Conservation (phyloP, 2,329 filamentous ascomycete species). For the Endothia cerciana region DNA sequence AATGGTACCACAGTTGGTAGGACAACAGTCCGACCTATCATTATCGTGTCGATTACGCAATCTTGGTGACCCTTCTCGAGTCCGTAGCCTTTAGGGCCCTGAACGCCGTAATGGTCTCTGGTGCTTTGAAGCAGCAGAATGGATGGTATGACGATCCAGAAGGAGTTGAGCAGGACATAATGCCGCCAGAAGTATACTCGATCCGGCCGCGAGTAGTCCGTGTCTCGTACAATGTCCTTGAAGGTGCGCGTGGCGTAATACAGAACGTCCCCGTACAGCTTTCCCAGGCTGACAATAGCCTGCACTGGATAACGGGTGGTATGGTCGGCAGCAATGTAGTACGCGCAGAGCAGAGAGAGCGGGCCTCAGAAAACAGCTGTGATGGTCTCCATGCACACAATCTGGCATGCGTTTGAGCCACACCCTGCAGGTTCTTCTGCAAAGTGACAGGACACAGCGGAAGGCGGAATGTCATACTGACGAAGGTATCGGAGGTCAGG, state of each 20-base stretch:
- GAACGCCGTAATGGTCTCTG: background rate
- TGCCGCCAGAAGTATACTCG: constrained; percentile 57
- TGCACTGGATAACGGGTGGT: constrained; percentile 54
- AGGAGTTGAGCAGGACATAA: constrained; percentile 54
- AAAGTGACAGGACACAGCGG: too few species aligned
- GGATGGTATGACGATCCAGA: constrained; percentile 54
- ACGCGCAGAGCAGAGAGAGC: constrained; percentile 52
- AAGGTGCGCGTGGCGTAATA: constrained; percentile 55
- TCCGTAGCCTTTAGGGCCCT: background rate
- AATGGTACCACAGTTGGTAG: too few species aligned
- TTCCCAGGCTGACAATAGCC: constrained; percentile 49
- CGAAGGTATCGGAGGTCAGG: constrained; percentile 54
- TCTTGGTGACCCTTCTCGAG: background rate
- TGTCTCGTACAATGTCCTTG: constrained; percentile 43
- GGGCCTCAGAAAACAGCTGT: constrained; percentile 59
- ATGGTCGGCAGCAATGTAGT: constrained; percentile 47
- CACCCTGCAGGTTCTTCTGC: background rate
- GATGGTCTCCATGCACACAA: constrained; percentile 58
- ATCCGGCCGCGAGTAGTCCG: constrained; percentile 55
- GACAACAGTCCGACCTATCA: too few species aligned
- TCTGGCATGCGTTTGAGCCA: background rate
- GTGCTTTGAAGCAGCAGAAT: constrained; percentile 8
- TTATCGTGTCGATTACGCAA: background rate
- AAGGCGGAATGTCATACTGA: constrained; percentile 30
- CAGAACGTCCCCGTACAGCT: constrained; percentile 56